Conservation (phyloP, 208 protist genomes). For the Acanthamoeba royreba region DNA sequence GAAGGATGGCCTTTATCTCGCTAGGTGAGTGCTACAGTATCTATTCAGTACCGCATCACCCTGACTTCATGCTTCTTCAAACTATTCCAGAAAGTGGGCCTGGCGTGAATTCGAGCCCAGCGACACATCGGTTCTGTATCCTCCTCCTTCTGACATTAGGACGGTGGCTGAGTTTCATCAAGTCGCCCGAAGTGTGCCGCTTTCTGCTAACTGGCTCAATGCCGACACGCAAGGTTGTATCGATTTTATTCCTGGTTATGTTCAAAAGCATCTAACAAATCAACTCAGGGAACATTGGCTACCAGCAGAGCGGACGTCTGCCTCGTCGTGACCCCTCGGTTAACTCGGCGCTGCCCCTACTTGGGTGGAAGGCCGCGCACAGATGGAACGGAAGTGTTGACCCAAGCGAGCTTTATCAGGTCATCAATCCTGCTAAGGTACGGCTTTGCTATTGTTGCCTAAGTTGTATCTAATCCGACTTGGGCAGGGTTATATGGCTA, state of each 20-base stretch:
- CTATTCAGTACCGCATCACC: too few species aligned
- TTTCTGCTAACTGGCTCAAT: constrained; percentile 9
- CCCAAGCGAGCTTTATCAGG: neutral
- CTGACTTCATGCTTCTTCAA: neutral
- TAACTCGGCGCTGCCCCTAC: neutral
- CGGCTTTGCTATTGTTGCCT: too few species aligned
- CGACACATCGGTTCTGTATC: neutral
- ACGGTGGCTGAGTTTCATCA: neutral
- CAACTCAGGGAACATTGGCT: neutral
- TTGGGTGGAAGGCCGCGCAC: neutral
- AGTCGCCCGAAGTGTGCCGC: neutral
- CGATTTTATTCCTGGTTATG: neutral
- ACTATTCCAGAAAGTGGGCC: neutral
- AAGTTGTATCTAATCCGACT: too few species aligned
- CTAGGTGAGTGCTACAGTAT: too few species aligned
- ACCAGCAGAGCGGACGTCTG: constrained; percentile 9
- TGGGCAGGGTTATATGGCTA: neutral
- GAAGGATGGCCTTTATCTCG: neutral
- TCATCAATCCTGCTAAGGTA: neutral
- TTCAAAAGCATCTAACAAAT: neutral
- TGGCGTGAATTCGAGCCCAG: neutral
- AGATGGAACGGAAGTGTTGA: constrained; percentile 16
- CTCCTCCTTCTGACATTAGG: neutral
- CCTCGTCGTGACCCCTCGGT: neutral
- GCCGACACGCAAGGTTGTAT: neutral